Evolutionary conservation across 2,329 filamentous ascomycete genomes (phyloP), one percentile per base, ranked within the genome.

Genomic region (Periconia macrospinosa): DNA sequence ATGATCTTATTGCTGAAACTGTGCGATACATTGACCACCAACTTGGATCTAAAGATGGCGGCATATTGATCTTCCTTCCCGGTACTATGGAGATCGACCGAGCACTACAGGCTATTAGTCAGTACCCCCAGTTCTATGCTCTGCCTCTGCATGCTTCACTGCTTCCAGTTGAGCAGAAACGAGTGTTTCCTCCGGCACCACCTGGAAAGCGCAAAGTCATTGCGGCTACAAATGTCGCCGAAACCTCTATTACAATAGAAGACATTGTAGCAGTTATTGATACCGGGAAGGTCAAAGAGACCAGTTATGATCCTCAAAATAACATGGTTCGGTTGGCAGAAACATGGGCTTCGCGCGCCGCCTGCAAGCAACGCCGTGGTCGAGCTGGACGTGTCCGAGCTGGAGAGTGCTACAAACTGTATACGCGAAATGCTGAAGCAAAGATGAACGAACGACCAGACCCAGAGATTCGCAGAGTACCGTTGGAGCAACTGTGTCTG

Each of bases 161-260:
- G 1, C 87, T 95, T 65, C 93, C 93, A 10, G 83, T 83, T 2
- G 93, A 97, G 64, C 94, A 99, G 73, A 88, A 90, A 56, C 84
- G 86, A 20, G 94, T 99, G 0, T 99, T 99, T 70, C 81, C 85
- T 27, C 81, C 81, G 14, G 78, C 94, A 5, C 92, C 93, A 0
- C 72, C 78, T 2, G 92, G 92, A 0, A 92, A 91, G 75, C 84
- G 94, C 35, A 99, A 99, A 75, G 85, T 99, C 13, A 90, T 99
- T 33, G 90, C 93, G 7, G 91, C 94, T 1, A 99, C 94, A 43
- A 99, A 99, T 66, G 93, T 99, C 2, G 94, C 94, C 1, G 94
- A 99, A 73, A 99, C 94, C 0, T 97, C 94, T 2, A 97, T 99
- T 71, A 99, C 94, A 0, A 99, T 99, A 55, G 92, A 97, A 69